Conservation (phyloP, 306 rosid genomes). For the Crataegus laevigata region DNA sequence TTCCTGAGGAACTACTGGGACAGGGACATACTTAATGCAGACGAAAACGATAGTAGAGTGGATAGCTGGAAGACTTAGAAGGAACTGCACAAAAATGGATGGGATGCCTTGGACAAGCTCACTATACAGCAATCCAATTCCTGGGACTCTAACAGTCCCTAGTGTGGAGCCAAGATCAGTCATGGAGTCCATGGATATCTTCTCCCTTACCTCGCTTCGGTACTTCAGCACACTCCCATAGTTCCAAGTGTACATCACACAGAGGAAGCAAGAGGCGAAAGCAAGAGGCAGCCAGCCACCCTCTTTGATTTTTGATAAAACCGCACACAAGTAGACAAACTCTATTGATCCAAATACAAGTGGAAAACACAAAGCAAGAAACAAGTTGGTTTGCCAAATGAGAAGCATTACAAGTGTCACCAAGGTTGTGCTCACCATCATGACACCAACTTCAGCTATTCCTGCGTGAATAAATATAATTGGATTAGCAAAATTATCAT, state of each 20-base stretch:
- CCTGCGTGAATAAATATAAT: constrained; percentile 42
- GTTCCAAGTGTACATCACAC: constrained; percentile 97
- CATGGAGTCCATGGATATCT: constrained; percentile 74
- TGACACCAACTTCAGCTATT: constrained; percentile 97
- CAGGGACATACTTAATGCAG: constrained; percentile 89
- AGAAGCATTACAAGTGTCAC: constrained; percentile 91
- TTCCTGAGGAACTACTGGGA: constrained; percentile 92
- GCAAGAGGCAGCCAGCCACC: constrained; percentile 98
- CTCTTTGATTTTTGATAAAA: constrained; percentile 57
- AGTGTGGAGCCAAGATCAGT: constrained; percentile 81
- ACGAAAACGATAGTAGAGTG: constrained; percentile 80
- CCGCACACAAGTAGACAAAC: constrained; percentile 72
- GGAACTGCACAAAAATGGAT: constrained; percentile 79
- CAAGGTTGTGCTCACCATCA: constrained; percentile 85
- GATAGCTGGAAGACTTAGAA: constrained; percentile 84
- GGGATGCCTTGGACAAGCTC: constrained; percentile 98
- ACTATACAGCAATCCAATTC: constrained; percentile 84
- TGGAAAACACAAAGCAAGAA: constrained; percentile 60
- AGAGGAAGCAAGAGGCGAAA: constrained; percentile 71
- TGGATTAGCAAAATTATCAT: constrained; percentile 14
- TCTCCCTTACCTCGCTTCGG: constrained; percentile 71
- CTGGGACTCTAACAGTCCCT: constrained; percentile 89
- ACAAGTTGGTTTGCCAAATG: constrained; percentile 90
- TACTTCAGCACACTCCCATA: constrained; percentile 94
- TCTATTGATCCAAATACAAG: constrained; percentile 79